phyloP scores from a whole-genome alignment of 768 basidiomycete genomes.

The Suillus subaureus region DNA sequence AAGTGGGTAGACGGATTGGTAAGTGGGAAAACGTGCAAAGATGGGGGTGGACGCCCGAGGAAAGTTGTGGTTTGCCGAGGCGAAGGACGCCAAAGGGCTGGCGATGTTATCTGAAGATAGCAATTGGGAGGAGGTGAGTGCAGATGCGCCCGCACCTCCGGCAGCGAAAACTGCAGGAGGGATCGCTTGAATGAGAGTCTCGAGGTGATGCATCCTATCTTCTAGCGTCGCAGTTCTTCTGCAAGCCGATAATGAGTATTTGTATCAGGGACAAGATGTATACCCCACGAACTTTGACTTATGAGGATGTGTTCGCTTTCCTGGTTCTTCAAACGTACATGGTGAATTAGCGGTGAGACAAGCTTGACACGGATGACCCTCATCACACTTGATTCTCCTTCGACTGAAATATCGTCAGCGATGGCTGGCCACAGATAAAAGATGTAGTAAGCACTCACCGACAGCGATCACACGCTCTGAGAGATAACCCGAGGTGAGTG shows the following conservation, averaged over 20 bases:
- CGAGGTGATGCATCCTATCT: conserved; percentile 87
- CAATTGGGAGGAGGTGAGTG: conserved; percentile 32
- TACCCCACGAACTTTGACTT: conserved; percentile 76
- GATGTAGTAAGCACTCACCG: conserved; percentile 55
- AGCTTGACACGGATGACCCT: conserved; percentile 87
- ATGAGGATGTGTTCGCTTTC: conserved; percentile 83
- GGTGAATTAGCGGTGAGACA: conserved; percentile 81
- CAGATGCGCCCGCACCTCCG: conserved; percentile 42
- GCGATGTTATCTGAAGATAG: conserved; percentile 34
- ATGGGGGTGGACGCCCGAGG: conserved; percentile 73
- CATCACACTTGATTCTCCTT: conserved; percentile 84
- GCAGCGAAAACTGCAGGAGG: conserved; percentile 79
- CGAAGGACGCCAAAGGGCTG: conserved; percentile 40
- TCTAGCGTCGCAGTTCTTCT: conserved; percentile 84
- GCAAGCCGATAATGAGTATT: conserved; percentile 4
- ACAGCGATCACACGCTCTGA: conserved; percentile 88
- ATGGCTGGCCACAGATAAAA: neutral
- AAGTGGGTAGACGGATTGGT: conserved; percentile 84
- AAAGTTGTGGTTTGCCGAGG: conserved; percentile 42
- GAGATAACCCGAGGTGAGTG: conserved; percentile 14
- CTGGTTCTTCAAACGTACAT: conserved; percentile 87
- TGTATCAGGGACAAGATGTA: conserved; percentile 12
- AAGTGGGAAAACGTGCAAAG: conserved; percentile 75
- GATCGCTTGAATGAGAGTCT: conserved; percentile 82
- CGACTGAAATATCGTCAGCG: conserved; percentile 46